Percentiles rank a stretch among this genome's conserved stretches.
phyloP scores from a whole-genome alignment of 305 asterid genomes.

The Fraxinus sp. region DNA sequence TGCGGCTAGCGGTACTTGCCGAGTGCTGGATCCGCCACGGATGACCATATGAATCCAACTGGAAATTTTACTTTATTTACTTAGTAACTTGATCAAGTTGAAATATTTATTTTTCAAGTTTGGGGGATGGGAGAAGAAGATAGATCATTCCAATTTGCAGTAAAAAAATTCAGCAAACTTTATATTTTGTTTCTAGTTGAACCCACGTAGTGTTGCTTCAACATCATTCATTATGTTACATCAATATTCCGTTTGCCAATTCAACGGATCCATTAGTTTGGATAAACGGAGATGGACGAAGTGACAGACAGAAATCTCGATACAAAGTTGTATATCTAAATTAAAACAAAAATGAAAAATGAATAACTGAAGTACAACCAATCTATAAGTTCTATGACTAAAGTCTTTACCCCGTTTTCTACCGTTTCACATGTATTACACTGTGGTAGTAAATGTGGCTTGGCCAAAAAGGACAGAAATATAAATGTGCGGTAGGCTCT shows the following conservation, averaged over 20 bases:
- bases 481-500: neutral
- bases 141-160: neutral
- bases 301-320: neutral
- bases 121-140: neutral
- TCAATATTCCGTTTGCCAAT: too few relatives aligned
- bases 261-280: neutral
- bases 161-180: neutral
- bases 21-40: too few relatives aligned
- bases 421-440: neutral
- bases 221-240: too few relatives aligned
- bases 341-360: too few relatives aligned
- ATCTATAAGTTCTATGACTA: too few relatives aligned
- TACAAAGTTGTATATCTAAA: neutral
- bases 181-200: too few relatives aligned
- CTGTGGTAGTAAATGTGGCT: neutral
- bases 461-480: neutral
- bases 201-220: too few relatives aligned
- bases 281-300: neutral
- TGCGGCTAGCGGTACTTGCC: too few relatives aligned
- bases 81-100: neutral
- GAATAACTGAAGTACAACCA: neutral
- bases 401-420: neutral
- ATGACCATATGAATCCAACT: neutral
- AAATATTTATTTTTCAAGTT: too few relatives aligned
- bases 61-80: neutral